Evolutionary conservation across 2,329 filamentous ascomycete genomes (phyloP).

Genomic region (Neophaeococcomyces aloes): DNA sequence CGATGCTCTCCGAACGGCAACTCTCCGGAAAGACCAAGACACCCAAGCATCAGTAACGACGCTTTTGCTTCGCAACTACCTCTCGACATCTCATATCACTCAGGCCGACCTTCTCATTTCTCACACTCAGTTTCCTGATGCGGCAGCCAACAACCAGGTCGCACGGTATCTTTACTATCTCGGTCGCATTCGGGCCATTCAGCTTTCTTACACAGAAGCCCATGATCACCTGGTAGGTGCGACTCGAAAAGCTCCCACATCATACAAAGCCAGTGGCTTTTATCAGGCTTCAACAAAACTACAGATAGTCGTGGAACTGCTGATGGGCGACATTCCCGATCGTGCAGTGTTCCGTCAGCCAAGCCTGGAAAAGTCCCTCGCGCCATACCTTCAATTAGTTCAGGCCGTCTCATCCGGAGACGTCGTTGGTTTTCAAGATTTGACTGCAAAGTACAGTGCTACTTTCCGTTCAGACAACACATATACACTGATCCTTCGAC

Average conservation of each 20-base stretch:
- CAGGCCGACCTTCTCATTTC: conserved; percentile 93
- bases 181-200: conserved; percentile 88
- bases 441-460: conserved; percentile 68
- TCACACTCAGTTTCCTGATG: conserved; percentile 88
- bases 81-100: conserved; percentile 89
- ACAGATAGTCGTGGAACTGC: conserved; percentile 85
- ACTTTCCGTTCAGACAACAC: conserved; percentile 89
- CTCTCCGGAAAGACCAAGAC: conserved; percentile 90
- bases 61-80: conserved; percentile 86
- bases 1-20: conserved; percentile 82
- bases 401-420: conserved; percentile 95
- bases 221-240: conserved; percentile 89
- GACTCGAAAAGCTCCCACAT: conserved; percentile 88
- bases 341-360: conserved; percentile 87
- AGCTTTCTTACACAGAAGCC: conserved; percentile 92
- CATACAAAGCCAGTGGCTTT: conserved; percentile 80
- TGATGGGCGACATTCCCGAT: conserved; percentile 98
- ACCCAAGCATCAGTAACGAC: conserved; percentile 96
- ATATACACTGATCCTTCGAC: conserved; percentile 85
- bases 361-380: conserved; percentile 72
- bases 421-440: conserved; percentile 80
- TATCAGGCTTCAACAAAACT: conserved; percentile 94
- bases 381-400: conserved; percentile 88
- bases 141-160: conserved; percentile 95
- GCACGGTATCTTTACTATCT: conserved; percentile 96